phyloP scores from a whole-genome alignment of 129 eudicot species.

The Sambucus nigra region DNA sequence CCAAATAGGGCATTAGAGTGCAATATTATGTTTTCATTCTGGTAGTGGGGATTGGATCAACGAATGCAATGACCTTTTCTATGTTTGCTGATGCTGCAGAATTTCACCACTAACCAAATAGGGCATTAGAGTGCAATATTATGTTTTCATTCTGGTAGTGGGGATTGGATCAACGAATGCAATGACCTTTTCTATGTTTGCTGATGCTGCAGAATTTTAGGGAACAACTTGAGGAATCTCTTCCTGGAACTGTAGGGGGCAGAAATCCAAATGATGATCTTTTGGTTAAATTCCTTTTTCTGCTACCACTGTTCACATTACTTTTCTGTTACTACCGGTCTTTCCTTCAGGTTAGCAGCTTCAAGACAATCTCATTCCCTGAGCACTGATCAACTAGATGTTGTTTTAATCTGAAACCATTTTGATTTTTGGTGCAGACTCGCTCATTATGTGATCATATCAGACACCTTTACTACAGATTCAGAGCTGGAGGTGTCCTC shows the following conservation, averaged over 20 bases:
- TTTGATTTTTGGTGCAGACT: conserved; percentile 36
- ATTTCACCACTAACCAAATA: too few species aligned
- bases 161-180: neutral
- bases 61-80: neutral
- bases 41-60: neutral
- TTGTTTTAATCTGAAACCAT: conserved; percentile 10
- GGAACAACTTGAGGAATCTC: conserved; percentile 62
- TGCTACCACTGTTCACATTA: conserved; percentile 56
- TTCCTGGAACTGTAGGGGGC: conserved; percentile 95
- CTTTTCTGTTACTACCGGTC: conserved; percentile 68
- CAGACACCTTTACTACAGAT: conserved; percentile 61
- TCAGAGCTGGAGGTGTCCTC: conserved; percentile 56
- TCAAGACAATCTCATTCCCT: neutral
- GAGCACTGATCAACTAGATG: neutral
- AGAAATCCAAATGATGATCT: conserved; percentile 56
- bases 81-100: conserved; percentile 35
- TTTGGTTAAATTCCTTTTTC: conserved; percentile 50
- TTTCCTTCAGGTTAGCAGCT: conserved; percentile 62
- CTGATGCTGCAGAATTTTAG: conserved; percentile 51
- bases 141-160: neutral
- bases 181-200: conserved; percentile 5
- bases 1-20: too few species aligned
- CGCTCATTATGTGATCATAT: conserved; percentile 63
- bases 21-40: neutral
- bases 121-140: neutral